A percentile compares a stretch with the other conserved stretches of the same genome.
Conservation (phyloP, 352 stramenopile species). For the Pythium scleroteichum region DNA sequence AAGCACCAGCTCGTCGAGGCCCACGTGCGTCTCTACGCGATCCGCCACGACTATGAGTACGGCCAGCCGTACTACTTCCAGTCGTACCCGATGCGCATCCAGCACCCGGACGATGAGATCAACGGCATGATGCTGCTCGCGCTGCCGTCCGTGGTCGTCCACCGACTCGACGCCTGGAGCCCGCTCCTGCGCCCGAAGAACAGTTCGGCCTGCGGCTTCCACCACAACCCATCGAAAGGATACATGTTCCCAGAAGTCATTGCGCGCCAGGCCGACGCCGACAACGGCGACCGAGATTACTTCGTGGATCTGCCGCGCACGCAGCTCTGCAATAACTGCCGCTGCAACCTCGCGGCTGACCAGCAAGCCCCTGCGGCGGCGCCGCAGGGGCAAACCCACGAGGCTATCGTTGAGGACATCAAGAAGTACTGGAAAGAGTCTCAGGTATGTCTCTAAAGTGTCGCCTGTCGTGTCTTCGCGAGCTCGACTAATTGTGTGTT, state of each 20-base stretch:
- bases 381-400: slow-evolving; percentile 24
- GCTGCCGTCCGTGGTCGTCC: slow-evolving; percentile 91
- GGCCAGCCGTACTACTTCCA: slow-evolving; percentile 88
- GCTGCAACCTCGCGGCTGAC: slow-evolving; percentile 31
- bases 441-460: slow-evolving; percentile 42
- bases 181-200: slow-evolving; percentile 84
- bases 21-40: slow-evolving; percentile 93
- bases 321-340: slow-evolving; percentile 44
- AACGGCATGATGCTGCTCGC: slow-evolving; percentile 88
- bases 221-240: slow-evolving; percentile 61
- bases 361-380: slow-evolving; percentile 24
- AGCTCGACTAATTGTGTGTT: background rate
- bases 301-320: slow-evolving; percentile 31
- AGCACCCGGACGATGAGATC: slow-evolving; percentile 93
- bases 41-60: slow-evolving; percentile 75
- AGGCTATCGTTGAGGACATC: slow-evolving; percentile 50
- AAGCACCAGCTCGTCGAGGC: slow-evolving; percentile 95
- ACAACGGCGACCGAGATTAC: slow-evolving; percentile 65
- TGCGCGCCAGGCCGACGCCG: slow-evolving; percentile 52
- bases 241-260: slow-evolving; percentile 77
- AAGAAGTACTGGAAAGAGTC: slow-evolving; percentile 76
- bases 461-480: background rate
- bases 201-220: slow-evolving; percentile 38
- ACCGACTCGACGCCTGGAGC: slow-evolving; percentile 91
- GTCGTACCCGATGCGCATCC: slow-evolving; percentile 92